Base-by-base conservation (phyloP, 352 stramenopile genomes). In the Globisporangium middletonii region DNA sequence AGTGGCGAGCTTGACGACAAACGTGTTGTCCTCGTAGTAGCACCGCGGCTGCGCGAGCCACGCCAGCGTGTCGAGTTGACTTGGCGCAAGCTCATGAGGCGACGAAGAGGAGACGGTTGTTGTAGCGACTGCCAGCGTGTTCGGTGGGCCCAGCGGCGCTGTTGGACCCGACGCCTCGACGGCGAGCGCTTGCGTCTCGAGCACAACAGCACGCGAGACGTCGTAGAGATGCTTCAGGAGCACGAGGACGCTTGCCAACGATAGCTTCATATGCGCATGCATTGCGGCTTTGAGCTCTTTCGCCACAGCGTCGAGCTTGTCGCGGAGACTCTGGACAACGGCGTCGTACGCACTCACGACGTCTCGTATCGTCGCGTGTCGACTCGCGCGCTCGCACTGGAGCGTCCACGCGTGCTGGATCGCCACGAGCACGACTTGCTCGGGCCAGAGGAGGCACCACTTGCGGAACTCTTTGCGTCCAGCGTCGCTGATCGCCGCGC, bases 401-500 rank as follows among this genome's bases (percentile, higher is more conserved):
- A 83, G 45, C 0, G 77, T 85, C 81, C 81, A 93, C 16, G 63
- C 60, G 30, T 82, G 63, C 27, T 73, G 65, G 37, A 90, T 71
- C 19, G 77, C 75, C 15, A 67, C 63, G n/a, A 82, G 18, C 4
- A 93, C 26, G 0, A 86, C 75, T 65, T 93, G 83, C 30, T 93
- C 83, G 0, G 83, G 79, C 83, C 83, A 93, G 5, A 89, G 62
- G 5, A 89, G 47, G 42, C 75, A 89, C 83, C 83, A 93, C 38
- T 93, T 93, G 0, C 80, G 79, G 59, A 93, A 93, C 33, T 90
- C 83, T 57, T 93, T 92, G 4, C 79, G 72, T 19, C 67, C 57
- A n/a, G 78, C 62, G 59, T 93, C 83, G 12, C 65, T 83, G 13
- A 82, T 68, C 16, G 83, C 72, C 2, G 78, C 77, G 3, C 81